phyloP scores from a whole-genome alignment of 805 yeast species.

The Saccharomycopsis malanga region DNA sequence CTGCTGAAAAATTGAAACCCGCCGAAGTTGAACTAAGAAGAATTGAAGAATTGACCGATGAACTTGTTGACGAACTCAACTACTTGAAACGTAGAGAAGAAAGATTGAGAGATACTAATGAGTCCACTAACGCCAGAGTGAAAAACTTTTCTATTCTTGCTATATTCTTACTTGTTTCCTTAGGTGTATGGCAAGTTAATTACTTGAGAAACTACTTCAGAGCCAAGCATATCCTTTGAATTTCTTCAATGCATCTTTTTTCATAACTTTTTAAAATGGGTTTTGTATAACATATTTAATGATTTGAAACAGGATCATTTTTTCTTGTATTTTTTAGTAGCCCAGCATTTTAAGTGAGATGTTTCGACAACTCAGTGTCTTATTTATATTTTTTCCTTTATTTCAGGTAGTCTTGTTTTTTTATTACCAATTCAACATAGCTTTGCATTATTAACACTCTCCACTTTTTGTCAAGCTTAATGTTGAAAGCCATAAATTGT shows the following conservation, averaged over 20 bases:
- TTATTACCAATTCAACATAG: too few species aligned
- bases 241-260: not conserved
- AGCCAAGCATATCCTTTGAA: conserved; percentile 56
- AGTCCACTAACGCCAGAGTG: conserved; percentile 89
- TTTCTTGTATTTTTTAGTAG: not conserved
- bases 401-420: too few species aligned
- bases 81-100: conserved; percentile 86
- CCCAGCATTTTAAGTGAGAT: not conserved
- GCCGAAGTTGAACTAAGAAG: conserved; percentile 84
- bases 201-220: conserved; percentile 91
- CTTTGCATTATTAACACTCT: too few species aligned
- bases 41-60: conserved; percentile 79
- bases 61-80: conserved; percentile 69
- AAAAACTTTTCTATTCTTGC: conserved; percentile 75
- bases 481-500: too few species aligned
- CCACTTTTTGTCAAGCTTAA: too few species aligned
- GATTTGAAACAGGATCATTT: conserved; percentile 1
- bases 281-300: not conserved
- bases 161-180: conserved; percentile 58
- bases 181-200: conserved; percentile 89
- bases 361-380: not conserved
- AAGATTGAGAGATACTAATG: conserved; percentile 92
- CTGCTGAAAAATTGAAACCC: conserved; percentile 88
- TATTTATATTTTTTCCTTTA: not conserved
- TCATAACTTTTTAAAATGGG: not conserved